phyloP scores from a whole-genome alignment of 805 yeast species.

The Sugiyamaella qingdaonensis region DNA sequence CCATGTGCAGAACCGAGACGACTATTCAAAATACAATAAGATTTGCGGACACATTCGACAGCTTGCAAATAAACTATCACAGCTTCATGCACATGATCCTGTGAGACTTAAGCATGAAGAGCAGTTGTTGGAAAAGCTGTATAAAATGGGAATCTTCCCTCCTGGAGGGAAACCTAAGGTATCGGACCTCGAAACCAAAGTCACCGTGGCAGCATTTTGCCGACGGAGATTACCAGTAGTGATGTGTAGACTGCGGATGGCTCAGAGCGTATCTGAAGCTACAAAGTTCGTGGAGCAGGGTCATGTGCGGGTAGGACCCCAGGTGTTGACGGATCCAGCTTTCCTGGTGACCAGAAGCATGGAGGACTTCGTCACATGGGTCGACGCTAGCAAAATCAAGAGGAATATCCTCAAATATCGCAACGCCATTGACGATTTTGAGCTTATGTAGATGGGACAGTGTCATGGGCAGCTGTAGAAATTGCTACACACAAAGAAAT shows the following conservation, averaged over 20 bases:
- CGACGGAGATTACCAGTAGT: constrained; percentile 90
- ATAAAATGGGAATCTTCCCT: constrained; percentile 81
- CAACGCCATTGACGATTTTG: constrained; percentile 61
- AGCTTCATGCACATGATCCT: constrained; percentile 83
- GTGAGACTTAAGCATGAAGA: constrained; percentile 86
- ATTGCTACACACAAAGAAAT: no score
- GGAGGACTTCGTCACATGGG: constrained; percentile 98
- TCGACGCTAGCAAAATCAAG: constrained; percentile 91
- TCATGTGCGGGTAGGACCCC: constrained; percentile 95
- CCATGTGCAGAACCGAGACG: constrained; percentile 92
- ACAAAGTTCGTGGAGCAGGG: constrained; percentile 94
- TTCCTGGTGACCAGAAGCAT: constrained; percentile 85
- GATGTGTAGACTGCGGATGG: constrained; percentile 92
- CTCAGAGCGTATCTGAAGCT: constrained; percentile 82
- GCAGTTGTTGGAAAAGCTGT: constrained; percentile 77
- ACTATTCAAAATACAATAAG: constrained; percentile 88
- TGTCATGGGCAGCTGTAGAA: no score
- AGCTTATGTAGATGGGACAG: constrained; percentile 40
- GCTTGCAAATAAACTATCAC: constrained; percentile 77
- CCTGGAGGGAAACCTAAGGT: constrained; percentile 64
- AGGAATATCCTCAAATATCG: constrained; percentile 82
- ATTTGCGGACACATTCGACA: constrained; percentile 90
- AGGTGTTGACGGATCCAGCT: constrained; percentile 93
- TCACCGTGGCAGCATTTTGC: constrained; percentile 89
- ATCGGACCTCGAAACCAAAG: constrained; percentile 84